phyloP scores from a whole-genome alignment of 2,329 filamentous ascomycete genomes.

The Fusarium buxicola region DNA sequence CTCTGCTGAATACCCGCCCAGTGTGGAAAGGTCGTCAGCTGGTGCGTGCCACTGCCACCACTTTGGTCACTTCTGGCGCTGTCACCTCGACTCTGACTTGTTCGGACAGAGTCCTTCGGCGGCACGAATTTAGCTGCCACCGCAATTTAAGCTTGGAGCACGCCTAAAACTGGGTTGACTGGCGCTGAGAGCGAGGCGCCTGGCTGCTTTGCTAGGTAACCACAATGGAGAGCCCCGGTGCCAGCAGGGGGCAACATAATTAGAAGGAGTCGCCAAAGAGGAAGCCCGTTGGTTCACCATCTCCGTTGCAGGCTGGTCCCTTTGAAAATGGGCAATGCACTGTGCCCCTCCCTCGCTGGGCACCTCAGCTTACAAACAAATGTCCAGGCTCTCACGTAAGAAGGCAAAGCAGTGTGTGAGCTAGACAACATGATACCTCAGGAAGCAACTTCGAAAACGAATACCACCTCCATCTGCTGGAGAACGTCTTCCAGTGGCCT shows the following conservation, averaged over 20 bases:
- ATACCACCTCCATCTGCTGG: background rate
- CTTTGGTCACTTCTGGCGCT: slow-evolving; percentile 15
- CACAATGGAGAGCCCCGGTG: slow-evolving; percentile 12
- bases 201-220: slow-evolving; percentile 3
- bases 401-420: slow-evolving; percentile 26
- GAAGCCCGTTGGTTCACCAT: slow-evolving; percentile 5
- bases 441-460: slow-evolving; percentile 15
- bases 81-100: slow-evolving; percentile 23
- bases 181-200: slow-evolving; percentile 13
- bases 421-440: slow-evolving; percentile 12
- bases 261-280: background rate
- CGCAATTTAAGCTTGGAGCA: slow-evolving; percentile 41
- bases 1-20: slow-evolving; percentile 16
- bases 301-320: slow-evolving; percentile 8
- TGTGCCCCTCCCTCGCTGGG: slow-evolving; percentile 19
- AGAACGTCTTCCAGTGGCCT: background rate
- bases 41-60: slow-evolving; percentile 30
- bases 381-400: slow-evolving; percentile 40
- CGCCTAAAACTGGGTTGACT: slow-evolving; percentile 22
- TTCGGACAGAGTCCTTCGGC: slow-evolving; percentile 24
- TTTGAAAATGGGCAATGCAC: slow-evolving; percentile 18
- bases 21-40: slow-evolving; percentile 37
- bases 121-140: slow-evolving; percentile 42
- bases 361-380: slow-evolving; percentile 13
- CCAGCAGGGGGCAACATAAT: slow-evolving; percentile 24